These are phyloP conservation scores for Mangifera indica DNA, from an alignment of 345 rosid genomes.

Conservation along the genomic window DNA sequence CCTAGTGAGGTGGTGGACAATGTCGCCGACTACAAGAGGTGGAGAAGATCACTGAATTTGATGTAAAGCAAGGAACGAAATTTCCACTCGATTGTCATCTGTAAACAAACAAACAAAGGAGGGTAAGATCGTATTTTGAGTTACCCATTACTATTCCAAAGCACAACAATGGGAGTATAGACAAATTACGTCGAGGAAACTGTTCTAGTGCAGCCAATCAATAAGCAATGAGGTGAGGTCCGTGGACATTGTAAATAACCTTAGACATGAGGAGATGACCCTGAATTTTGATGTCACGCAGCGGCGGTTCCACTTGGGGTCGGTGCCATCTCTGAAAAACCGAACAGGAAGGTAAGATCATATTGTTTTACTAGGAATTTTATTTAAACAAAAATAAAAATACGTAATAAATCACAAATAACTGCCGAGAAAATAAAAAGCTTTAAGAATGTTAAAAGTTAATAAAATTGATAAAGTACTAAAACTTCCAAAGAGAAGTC, in stretches of 20 bases:
- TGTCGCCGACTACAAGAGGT: neutral
- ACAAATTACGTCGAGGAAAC: no score
- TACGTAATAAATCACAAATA: neutral
- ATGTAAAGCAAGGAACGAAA: neutral
- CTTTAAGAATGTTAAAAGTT: no score
- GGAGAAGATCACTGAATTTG: neutral
- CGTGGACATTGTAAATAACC: no score
- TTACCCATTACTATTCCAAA: no score
- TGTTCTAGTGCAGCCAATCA: no score
- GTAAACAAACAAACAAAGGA: conserved; percentile 10
- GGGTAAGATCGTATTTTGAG: neutral
- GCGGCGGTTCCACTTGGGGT: no score
- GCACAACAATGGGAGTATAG: no score
- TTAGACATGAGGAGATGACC: no score
- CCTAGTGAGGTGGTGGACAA: neutral
- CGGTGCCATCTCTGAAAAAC: conserved; percentile 18
- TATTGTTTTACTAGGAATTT: neutral
- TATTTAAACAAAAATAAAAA: neutral
- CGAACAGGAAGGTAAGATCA: neutral
- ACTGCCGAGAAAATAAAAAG: neutral
- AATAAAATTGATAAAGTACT: no score
- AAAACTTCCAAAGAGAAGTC: no score
- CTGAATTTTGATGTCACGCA: no score
- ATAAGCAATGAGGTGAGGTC: no score
- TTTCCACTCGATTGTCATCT: conserved; percentile 5